These are phyloP conservation scores for Ascomycota sp. DNA, from an alignment of 2,329 filamentous ascomycete species.

Conservation along the genomic window DNA sequence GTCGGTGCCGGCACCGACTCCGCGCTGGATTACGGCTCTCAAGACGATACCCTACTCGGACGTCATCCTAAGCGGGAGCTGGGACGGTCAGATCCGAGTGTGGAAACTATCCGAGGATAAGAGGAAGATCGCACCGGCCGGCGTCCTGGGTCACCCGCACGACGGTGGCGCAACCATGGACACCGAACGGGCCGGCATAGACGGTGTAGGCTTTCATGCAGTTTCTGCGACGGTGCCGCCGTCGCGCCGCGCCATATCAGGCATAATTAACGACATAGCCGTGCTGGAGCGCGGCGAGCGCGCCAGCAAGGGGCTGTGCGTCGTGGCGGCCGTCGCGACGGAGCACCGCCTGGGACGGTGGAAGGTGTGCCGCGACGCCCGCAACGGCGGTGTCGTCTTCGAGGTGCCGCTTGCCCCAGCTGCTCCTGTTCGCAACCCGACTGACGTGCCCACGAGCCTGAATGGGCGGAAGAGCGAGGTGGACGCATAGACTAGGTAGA, in stretches of 20 bases:
- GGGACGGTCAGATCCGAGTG: slow-evolving; percentile 66
- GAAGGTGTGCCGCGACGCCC: slow-evolving; percentile 42
- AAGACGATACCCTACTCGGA: slow-evolving; percentile 77
- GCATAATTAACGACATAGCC: slow-evolving; percentile 74
- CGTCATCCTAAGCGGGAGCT: slow-evolving; percentile 75
- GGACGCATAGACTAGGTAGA: slow-evolving; percentile 2
- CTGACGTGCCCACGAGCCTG: slow-evolving; percentile 7
- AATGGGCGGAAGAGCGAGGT: slow-evolving; percentile 6
- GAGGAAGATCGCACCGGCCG: slow-evolving; percentile 51
- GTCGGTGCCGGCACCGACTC: slow-evolving; percentile 42
- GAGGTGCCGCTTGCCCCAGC: slow-evolving; percentile 39
- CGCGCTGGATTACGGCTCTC: slow-evolving; percentile 81
- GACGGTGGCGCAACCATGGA: slow-evolving; percentile 2
- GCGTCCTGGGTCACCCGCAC: slow-evolving; percentile 31
- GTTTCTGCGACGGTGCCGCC: background rate
- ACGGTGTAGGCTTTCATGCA: too few relatives aligned
- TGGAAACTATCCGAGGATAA: slow-evolving; percentile 79
- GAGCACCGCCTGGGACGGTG: slow-evolving; percentile 74
- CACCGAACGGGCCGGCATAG: slow-evolving; percentile 2
- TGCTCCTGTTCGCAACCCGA: slow-evolving; percentile 11
- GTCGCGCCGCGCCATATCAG: slow-evolving; percentile 27
- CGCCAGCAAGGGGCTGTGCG: slow-evolving; percentile 56
- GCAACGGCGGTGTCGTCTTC: slow-evolving; percentile 75
- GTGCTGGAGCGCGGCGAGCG: slow-evolving; percentile 69
- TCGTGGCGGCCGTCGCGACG: slow-evolving; percentile 71